Evolutionary conservation across 2,329 filamentous ascomycete genomes (phyloP).

Genomic region (Orbilia javanica): DNA sequence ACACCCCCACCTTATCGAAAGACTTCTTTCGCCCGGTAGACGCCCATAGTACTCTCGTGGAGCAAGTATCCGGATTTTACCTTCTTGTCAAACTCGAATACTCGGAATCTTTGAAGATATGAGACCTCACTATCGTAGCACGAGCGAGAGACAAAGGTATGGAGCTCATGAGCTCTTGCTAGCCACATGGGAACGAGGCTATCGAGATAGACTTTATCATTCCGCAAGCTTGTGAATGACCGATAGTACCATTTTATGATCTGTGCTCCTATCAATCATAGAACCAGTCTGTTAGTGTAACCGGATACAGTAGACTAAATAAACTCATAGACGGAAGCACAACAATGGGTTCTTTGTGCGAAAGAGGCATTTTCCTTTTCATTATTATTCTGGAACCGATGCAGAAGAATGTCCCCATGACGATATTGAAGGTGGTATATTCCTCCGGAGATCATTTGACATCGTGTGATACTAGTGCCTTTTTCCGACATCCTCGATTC

Average conservation of each 20-base stretch:
- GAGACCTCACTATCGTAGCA: constrained; percentile 3
- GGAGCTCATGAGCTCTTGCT: constrained; percentile 45
- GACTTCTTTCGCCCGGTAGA: neutral
- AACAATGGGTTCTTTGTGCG: neutral
- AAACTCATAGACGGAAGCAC: constrained; percentile 4
- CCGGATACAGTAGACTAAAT: constrained; percentile 24
- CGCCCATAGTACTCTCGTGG: neutral
- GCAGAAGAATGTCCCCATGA: constrained; percentile 29
- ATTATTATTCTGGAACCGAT: constrained; percentile 23
- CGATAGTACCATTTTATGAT: neutral
- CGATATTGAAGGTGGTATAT: constrained; percentile 31
- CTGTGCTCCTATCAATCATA: neutral
- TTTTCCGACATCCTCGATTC: constrained; percentile 7
- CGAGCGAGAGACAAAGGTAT: constrained; percentile 12
- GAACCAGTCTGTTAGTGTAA: constrained; percentile 4
- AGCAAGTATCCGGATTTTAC: constrained; percentile 1
- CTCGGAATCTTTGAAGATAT: constrained; percentile 25
- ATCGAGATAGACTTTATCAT: constrained; percentile 6
- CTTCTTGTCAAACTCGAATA: constrained; percentile 46
- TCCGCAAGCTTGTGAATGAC: constrained; percentile 31
- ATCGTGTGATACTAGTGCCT: constrained; percentile 49
- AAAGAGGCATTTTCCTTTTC: constrained; percentile 19
- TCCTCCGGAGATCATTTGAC: constrained; percentile 50
- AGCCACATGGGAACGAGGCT: constrained; percentile 31
- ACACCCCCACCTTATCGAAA: neutral